A percentile compares a stretch with the other conserved stretches of the same genome.
phyloP scores from a whole-genome alignment of 192 early-diverging fungal species.

The Entomortierella chlamydospora region DNA sequence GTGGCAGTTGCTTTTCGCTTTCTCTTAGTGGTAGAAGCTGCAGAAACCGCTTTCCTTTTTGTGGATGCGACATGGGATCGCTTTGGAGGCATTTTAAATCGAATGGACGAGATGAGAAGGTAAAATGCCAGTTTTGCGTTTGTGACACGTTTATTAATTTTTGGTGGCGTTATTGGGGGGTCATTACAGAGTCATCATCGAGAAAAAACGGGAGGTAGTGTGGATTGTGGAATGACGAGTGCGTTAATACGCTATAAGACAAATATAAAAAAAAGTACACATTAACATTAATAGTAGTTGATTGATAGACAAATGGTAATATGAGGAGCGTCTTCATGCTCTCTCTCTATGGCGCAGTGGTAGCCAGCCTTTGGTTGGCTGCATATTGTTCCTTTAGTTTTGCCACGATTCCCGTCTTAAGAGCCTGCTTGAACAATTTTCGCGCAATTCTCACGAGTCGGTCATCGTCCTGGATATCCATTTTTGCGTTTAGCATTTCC shows the following conservation, averaged over 20 bases:
- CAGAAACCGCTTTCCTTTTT: neutral
- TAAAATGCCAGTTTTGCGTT: neutral
- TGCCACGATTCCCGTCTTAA: conserved; percentile 24
- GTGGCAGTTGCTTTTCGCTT: neutral
- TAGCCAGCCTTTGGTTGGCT: no score
- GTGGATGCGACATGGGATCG: neutral
- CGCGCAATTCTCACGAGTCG: conserved; percentile 51
- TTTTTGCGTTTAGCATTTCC: conserved; percentile 59
- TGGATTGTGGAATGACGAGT: no score
- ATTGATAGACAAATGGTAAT: no score
- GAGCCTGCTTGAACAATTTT: conserved; percentile 49
- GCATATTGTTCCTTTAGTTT: conserved; percentile 25
- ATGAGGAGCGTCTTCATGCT: no score
- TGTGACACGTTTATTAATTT: neutral
- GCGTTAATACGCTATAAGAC: no score
- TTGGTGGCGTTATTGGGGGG: no score
- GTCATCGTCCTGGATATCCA: conserved; percentile 63
- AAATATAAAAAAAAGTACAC: no score
- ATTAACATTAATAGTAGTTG: no score
- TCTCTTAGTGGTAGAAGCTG: neutral
- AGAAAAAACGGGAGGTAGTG: no score
- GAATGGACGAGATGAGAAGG: neutral
- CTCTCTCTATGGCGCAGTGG: no score
- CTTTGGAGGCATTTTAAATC: neutral
- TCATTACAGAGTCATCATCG: no score